Evolutionary conservation across 495 filamentous ascomycete genomes (phyloP).

Genomic region (Penicillium alfredii): DNA sequence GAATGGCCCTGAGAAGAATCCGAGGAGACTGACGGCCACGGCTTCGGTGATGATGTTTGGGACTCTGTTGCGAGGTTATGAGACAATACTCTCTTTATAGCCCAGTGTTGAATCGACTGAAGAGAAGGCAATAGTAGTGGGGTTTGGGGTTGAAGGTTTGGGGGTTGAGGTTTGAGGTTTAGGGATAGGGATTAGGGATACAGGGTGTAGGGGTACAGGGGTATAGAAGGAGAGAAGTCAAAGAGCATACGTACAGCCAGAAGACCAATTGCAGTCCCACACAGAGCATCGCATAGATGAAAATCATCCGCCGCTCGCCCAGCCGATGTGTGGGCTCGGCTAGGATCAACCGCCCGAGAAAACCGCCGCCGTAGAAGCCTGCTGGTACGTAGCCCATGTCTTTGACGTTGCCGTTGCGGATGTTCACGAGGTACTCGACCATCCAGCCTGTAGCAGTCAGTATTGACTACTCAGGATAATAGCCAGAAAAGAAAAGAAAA

Average conservation of each 20-base stretch:
- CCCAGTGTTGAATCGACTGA: too few relatives aligned
- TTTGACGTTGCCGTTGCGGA: conserved; percentile 26
- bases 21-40: conserved; percentile 26
- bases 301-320: conserved; percentile 27
- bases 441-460: conserved; percentile 19
- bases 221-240: too few relatives aligned
- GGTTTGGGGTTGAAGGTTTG: too few relatives aligned
- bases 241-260: conserved; percentile 31
- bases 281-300: conserved; percentile 25
- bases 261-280: conserved; percentile 28
- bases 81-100: neutral
- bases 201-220: too few relatives aligned
- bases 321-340: conserved; percentile 26
- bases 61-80: conserved; percentile 10
- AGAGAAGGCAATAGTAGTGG: too few relatives aligned
- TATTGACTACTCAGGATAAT: too few relatives aligned
- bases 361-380: conserved; percentile 24
- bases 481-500: too few relatives aligned
- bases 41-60: conserved; percentile 32
- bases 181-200: too few relatives aligned
- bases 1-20: conserved; percentile 28
- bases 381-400: conserved; percentile 29
- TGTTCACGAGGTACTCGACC: conserved; percentile 28
- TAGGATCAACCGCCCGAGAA: conserved; percentile 23
- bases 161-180: too few relatives aligned